Evolutionary conservation across 768 basidiomycete genomes (phyloP).

Genomic region (Omphalotus guepiniiformis): DNA sequence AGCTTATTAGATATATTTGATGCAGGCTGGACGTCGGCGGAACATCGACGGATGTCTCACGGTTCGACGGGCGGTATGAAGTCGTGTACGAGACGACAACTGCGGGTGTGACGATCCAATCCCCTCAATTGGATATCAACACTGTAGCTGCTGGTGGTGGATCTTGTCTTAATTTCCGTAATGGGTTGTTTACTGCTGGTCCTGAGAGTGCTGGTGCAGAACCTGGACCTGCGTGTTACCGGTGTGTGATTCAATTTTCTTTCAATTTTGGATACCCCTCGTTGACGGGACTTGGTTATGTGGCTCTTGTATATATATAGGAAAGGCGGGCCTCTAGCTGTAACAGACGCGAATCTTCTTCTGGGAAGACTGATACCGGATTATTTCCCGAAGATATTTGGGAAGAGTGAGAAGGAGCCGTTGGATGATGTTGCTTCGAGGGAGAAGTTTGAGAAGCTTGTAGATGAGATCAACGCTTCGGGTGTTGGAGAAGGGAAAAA

Average conservation of each 20-base stretch:
- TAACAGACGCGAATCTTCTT: slow-evolving; percentile 90
- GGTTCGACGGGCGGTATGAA: slow-evolving; percentile 89
- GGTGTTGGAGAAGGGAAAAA: slow-evolving; percentile 27
- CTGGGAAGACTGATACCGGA: slow-evolving; percentile 86
- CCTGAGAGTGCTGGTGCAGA: slow-evolving; percentile 93
- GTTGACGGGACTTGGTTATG: neutral
- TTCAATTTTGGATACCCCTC: neutral
- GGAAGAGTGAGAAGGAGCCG: slow-evolving; percentile 80
- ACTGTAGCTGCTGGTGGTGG: slow-evolving; percentile 96
- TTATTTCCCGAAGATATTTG: slow-evolving; percentile 95
- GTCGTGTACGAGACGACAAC: slow-evolving; percentile 95
- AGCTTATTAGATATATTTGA: neutral
- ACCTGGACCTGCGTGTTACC: slow-evolving; percentile 90
- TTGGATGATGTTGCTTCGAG: slow-evolving; percentile 72
- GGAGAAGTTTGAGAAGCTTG: slow-evolving; percentile 62
- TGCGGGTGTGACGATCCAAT: slow-evolving; percentile 88
- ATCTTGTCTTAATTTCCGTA: slow-evolving; percentile 81
- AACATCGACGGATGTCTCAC: slow-evolving; percentile 92
- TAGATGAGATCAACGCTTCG: slow-evolving; percentile 58
- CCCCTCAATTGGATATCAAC: slow-evolving; percentile 92
- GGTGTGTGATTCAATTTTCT: slow-evolving; percentile 50
- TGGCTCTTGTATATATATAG: slow-evolving; percentile 31
- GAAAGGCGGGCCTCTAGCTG: slow-evolving; percentile 87
- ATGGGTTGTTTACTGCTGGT: slow-evolving; percentile 87
- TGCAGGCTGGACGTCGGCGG: slow-evolving; percentile 86